A percentile compares a stretch with the other conserved stretches of the same genome.
Conservation (phyloP, 768 basidiomycete species). For the Xerocomus potaroensis region DNA sequence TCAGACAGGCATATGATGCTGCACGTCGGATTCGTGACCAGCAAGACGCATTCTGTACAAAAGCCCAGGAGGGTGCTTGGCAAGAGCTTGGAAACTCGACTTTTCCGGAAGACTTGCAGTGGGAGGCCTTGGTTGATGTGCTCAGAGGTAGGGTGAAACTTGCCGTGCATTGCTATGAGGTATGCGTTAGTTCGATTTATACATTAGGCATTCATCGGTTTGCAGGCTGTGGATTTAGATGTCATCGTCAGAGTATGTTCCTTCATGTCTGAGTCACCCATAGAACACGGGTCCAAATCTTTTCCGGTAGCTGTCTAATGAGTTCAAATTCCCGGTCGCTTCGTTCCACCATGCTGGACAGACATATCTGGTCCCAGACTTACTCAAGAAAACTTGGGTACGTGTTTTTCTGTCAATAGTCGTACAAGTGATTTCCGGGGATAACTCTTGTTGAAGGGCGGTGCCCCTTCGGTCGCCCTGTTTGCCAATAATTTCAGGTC, state of each 20-base stretch:
- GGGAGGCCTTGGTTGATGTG: slow-evolving; percentile 78
- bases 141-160: slow-evolving; percentile 69
- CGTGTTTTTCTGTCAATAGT: slow-evolving; percentile 1
- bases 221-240: slow-evolving; percentile 63
- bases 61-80: too few species aligned
- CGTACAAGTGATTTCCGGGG: too few species aligned
- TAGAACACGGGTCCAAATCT: neutral
- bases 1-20: slow-evolving; percentile 75
- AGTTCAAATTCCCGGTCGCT: slow-evolving; percentile 77
- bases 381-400: slow-evolving; percentile 68
- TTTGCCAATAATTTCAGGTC: slow-evolving; percentile 55
- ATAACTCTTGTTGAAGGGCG: too few species aligned
- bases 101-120: slow-evolving; percentile 62
- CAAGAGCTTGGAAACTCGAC: slow-evolving; percentile 31
- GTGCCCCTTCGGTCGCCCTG: slow-evolving; percentile 71
- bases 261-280: too few species aligned
- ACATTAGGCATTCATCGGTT: neutral
- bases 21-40: slow-evolving; percentile 62
- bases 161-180: slow-evolving; percentile 37
- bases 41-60: slow-evolving; percentile 70
- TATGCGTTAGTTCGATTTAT: neutral
- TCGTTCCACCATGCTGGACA: slow-evolving; percentile 78
- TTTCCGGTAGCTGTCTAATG: slow-evolving; percentile 63
- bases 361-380: slow-evolving; percentile 78
- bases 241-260: slow-evolving; percentile 62